A percentile compares a stretch with the other conserved stretches of the same genome.
Evolutionary conservation across 306 rosid species (phyloP).

Genomic region (Rosa multiflora): DNA sequence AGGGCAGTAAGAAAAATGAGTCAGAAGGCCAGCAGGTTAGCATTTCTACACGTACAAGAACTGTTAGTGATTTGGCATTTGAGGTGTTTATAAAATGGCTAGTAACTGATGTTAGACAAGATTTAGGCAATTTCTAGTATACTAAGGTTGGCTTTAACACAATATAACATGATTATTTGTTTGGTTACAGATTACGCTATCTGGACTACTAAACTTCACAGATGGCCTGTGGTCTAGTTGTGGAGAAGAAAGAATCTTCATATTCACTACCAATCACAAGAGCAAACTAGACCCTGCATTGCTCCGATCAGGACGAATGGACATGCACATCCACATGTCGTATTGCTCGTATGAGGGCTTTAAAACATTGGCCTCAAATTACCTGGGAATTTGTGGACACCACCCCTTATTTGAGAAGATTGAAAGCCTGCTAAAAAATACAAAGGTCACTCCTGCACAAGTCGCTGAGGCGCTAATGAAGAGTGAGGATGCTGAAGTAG

Average conservation of each 20-base stretch:
- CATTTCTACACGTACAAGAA: neutral
- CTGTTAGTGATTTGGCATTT: neutral
- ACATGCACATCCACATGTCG: conserved; percentile 81
- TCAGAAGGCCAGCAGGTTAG: neutral
- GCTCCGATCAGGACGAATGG: conserved; percentile 81
- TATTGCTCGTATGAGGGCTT: conserved; percentile 64
- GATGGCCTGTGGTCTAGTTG: conserved; percentile 50
- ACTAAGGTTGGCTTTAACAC: neutral
- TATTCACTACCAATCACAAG: conserved; percentile 82
- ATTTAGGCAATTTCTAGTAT: neutral
- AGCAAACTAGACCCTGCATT: conserved; percentile 81
- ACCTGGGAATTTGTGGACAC: conserved; percentile 32
- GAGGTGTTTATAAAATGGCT: neutral
- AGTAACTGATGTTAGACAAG: neutral
- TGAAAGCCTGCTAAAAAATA: conserved; percentile 27
- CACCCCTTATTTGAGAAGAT: conserved; percentile 37
- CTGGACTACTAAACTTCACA: conserved; percentile 45
- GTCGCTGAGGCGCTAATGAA: conserved; percentile 81
- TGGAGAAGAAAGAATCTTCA: conserved; percentile 67
- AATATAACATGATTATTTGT: neutral
- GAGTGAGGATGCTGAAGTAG: conserved; percentile 45
- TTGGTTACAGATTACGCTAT: conserved; percentile 35
- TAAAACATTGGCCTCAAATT: conserved; percentile 59
- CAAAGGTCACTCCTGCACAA: conserved; percentile 69
- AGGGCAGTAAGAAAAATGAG: neutral